Conservation (phyloP, 352 stramenopile genomes). For the Elongisporangium anandrum region DNA sequence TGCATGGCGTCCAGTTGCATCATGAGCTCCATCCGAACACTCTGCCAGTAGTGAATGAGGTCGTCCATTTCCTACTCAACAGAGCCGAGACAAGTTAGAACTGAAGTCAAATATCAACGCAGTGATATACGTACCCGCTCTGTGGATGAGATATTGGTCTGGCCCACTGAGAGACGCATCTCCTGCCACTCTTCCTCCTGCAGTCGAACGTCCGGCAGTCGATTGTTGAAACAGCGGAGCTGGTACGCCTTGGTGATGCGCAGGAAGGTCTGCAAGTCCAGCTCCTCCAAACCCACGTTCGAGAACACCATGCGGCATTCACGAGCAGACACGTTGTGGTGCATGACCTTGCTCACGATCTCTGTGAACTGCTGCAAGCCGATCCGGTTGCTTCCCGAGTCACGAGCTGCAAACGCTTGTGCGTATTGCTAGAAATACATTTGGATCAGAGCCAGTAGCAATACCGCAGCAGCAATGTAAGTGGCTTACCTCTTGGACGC, state of each 20-base stretch:
- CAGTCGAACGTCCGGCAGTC: slow-evolving; percentile 45
- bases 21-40: slow-evolving; percentile 39
- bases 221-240: slow-evolving; percentile 41
- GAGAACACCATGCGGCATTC: slow-evolving; percentile 66
- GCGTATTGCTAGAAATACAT: slow-evolving; percentile 31
- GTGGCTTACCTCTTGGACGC: slow-evolving; percentile 48
- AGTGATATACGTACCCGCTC: slow-evolving; percentile 13
- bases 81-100: not conserved
- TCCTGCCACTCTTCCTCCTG: slow-evolving; percentile 46
- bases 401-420: slow-evolving; percentile 37
- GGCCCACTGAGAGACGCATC: slow-evolving; percentile 33
- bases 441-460: not conserved
- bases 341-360: slow-evolving; percentile 61
- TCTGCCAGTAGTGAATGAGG: slow-evolving; percentile 54
- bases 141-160: slow-evolving; percentile 53
- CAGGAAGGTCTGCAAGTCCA: slow-evolving; percentile 53
- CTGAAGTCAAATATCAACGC: not conserved
- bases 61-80: slow-evolving; percentile 51
- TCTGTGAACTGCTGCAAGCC: slow-evolving; percentile 71
- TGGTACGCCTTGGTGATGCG: slow-evolving; percentile 55
- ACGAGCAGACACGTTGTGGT: slow-evolving; percentile 30
- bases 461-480: not conserved
- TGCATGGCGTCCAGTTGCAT: slow-evolving; percentile 52
- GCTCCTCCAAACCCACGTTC: slow-evolving; percentile 54
- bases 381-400: slow-evolving; percentile 42